Base-by-base conservation (phyloP, 225 moss, liverwort and hornwort species). In the Pleurozium schreberi region DNA sequence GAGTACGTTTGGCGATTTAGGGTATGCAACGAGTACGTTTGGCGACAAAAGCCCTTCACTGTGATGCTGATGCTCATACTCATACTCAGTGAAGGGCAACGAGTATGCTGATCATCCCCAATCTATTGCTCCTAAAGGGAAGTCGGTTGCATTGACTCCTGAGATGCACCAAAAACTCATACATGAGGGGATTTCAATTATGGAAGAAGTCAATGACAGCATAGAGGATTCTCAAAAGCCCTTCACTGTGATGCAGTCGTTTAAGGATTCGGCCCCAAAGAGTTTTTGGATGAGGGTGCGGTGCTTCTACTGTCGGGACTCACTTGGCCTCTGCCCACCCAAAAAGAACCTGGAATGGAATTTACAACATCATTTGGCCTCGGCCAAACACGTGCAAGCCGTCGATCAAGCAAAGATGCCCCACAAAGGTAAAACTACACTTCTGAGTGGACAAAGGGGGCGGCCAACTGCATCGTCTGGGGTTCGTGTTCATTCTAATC, bases 221-320 rank as follows among this genome's bases (percentile, higher is more conserved):
- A 0, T 57, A 8, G 26, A 9, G 2, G 38, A 57, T n/a, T 0
- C 1, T 7, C 1, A 26, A 0, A 40, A 58, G 79, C n/a, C 58
- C 9, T 79, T 58, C 13, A 79, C n/a, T n/a, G 3, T 3, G 7
- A n/a, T 0, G 22, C 58, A 0, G 38, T 12, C 14, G 1, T 57
- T 79, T 57, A 18, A 25, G 60, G 4, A 60, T 1, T 4, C 11
- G 5, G 1, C 27, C 5, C 27, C 8, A 6, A 59, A 59, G 9
- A 59, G 58, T 59, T 59, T 59, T 23, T 59, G 22, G 58, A 59
- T 59, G 31, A 75, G 49, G 9, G 49, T 75, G 14, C 10, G 6
- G 7, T 75, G 30, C 18, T 75, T 75, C 17, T 75, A 47, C 5
- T 75, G 18, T 15, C 17, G 28, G 1, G 49, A 75, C 13, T 28